Conservation (phyloP, 2,329 filamentous ascomycete genomes). For the Achaetomium macrosporum region DNA sequence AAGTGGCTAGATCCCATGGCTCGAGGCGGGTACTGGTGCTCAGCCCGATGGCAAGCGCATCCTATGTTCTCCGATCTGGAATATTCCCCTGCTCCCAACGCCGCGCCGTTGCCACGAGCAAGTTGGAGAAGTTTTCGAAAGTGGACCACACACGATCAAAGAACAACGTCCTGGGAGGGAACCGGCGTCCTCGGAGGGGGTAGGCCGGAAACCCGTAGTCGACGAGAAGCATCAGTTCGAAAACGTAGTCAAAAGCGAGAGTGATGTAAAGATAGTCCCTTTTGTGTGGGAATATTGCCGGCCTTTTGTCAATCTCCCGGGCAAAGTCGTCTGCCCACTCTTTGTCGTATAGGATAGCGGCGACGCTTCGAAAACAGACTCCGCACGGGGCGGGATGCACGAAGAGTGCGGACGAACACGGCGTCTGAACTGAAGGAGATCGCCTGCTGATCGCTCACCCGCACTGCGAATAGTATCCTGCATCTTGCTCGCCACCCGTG, state of each 20-base stretch:
- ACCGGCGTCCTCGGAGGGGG: not conserved
- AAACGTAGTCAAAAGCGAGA: not conserved
- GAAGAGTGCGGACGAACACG: not conserved
- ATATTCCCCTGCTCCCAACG: not conserved
- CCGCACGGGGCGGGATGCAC: too few relatives aligned
- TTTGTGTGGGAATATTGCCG: not conserved
- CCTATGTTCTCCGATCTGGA: not conserved
- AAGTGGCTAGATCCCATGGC: constrained; percentile 6
- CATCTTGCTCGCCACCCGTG: not conserved
- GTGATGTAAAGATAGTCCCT: too few relatives aligned
- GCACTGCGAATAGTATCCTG: not conserved
- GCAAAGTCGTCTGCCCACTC: not conserved
- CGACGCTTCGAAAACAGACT: not conserved
- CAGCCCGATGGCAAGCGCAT: not conserved
- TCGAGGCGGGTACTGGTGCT: too few relatives aligned
- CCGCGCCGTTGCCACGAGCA: not conserved
- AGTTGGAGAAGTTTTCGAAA: not conserved
- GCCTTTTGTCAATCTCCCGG: too few relatives aligned
- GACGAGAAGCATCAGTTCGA: not conserved
- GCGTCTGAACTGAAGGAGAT: not conserved
- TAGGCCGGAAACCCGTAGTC: not conserved
- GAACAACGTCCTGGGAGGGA: not conserved
- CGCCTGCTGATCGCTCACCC: not conserved
- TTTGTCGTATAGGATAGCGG: not conserved
- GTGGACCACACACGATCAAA: not conserved